phyloP scores from a whole-genome alignment of 2,329 filamentous ascomycete genomes.

The Plenodomus tracheiphilus region DNA sequence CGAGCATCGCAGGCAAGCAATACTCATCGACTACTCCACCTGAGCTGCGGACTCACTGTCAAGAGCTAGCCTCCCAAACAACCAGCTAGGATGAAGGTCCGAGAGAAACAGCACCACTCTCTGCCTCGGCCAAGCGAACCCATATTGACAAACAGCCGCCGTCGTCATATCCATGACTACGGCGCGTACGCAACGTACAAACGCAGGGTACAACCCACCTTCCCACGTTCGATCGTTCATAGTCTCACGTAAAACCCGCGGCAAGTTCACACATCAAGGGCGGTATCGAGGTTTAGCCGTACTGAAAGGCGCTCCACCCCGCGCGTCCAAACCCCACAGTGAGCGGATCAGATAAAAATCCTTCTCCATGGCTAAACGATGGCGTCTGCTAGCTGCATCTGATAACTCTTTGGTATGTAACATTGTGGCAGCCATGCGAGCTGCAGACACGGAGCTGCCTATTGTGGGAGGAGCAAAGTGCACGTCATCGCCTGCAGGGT shows the following conservation, averaged over 20 bases:
- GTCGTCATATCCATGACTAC: conserved; percentile 21
- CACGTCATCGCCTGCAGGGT: conserved; percentile 20
- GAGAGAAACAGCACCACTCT: conserved; percentile 6
- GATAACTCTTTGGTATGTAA: conserved; percentile 33
- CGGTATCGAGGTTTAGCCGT: conserved; percentile 27
- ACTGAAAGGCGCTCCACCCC: conserved; percentile 13
- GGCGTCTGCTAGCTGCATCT: conserved; percentile 30
- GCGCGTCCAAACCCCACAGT: conserved; percentile 16
- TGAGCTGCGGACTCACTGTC: conserved; percentile 10
- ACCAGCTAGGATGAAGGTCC: conserved; percentile 14
- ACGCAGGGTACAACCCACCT: background rate
- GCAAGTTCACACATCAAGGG: background rate
- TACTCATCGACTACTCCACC: conserved; percentile 15
- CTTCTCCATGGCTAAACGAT: conserved; percentile 15
- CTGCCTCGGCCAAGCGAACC: conserved; percentile 8
- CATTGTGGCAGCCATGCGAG: conserved; percentile 7
- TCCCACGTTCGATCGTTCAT: conserved; percentile 8
- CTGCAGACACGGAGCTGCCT: conserved; percentile 22
- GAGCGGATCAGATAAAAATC: conserved; percentile 37
- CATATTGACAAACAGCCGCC: conserved; percentile 15
- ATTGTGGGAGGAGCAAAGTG: conserved; percentile 10
- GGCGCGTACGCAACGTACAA: conserved; percentile 8
- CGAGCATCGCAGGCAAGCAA: conserved; percentile 20
- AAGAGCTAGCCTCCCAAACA: conserved; percentile 18
- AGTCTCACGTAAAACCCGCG: conserved; percentile 17